Base-by-base conservation (phyloP, 2,329 filamentous ascomycete species). In the Cadophora luteo-olivacea region DNA sequence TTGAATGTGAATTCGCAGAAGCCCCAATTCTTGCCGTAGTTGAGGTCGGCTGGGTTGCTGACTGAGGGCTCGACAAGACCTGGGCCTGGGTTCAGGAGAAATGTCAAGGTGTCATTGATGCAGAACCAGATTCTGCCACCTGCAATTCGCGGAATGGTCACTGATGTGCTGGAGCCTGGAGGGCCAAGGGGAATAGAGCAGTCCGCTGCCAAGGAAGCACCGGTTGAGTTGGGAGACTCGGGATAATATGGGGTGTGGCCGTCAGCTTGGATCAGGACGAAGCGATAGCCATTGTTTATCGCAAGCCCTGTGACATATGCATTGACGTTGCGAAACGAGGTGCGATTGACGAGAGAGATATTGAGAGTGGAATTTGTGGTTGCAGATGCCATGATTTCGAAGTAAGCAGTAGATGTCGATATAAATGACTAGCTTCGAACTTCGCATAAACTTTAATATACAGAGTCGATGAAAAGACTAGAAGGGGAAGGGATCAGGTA, bases 51-150 rank as follows among this genome's bases (percentile, higher is more conserved):
- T 0, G 83, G 78, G 78, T 94, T 94, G 38, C 87, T 90, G 32
- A 90, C 87, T 11, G 89, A 90, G 0, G 92, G 92, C 79, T 94
- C 91, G 54, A 94, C 91, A 16, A 94, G 83, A 1, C 87, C 89
- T 7, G 92, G 89, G 6, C 76, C 76, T 1, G 88, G 89, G 78
- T 94, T 94, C 64, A 94, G 78, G 14, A 87, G 82, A 79, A 94
- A 94, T 0, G 84, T 87, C 77, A 91, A 91, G 2, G 83, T 78
- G 77, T 93, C 80, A 72, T 85, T 86, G 69, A 86, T 82, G 66
- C 84, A 87, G 78, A 92, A 91, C 89, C 90, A 94, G 77, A 94
- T 87, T 67, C 92, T 85, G 0, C 87, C 91, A 36, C 91, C 91
- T 3, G 86, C 89, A 25, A 93, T 84, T 69, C 88, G 89, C 14